These are phyloP conservation scores for Lepiota venenata DNA, from an alignment of 768 basidiomycete genomes.

Conservation along the genomic window DNA sequence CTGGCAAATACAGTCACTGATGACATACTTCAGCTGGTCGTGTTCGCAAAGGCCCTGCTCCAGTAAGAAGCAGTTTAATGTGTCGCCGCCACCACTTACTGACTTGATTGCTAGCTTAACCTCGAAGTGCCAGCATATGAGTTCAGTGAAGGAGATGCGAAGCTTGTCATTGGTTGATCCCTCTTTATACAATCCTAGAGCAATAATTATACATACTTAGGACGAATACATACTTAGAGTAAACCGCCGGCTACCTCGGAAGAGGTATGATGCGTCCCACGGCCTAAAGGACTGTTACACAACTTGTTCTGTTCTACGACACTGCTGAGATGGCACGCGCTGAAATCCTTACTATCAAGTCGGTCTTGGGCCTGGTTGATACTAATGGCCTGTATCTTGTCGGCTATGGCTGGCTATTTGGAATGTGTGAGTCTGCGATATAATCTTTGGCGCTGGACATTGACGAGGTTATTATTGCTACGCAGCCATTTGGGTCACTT, in stretches of 20 bases:
- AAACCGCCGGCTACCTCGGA: conserved; percentile 4
- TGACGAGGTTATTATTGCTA: neutral
- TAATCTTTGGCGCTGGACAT: neutral
- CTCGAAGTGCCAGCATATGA: conserved; percentile 89
- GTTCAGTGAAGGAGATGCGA: conserved; percentile 84
- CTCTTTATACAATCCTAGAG: conserved; percentile 12
- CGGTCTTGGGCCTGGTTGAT: conserved; percentile 30
- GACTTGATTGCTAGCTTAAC: conserved; percentile 60
- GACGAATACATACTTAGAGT: conserved; percentile 3
- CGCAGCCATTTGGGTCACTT: conserved; percentile 58
- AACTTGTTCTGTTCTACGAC: conserved; percentile 25
- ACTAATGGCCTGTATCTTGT: conserved; percentile 45
- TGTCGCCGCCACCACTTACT: conserved; percentile 8
- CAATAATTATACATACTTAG: conserved; percentile 11
- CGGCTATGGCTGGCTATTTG: conserved; percentile 62
- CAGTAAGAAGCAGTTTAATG: conserved; percentile 50
- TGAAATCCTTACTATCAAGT: conserved; percentile 32
- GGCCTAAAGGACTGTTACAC: conserved; percentile 12
- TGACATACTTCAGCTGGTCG: conserved; percentile 68
- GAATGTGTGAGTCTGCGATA: conserved; percentile 54
- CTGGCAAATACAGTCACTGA: conserved; percentile 12
- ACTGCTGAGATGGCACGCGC: neutral
- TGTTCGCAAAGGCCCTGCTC: conserved; percentile 94
- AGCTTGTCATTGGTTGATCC: conserved; percentile 80
- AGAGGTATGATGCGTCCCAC: conserved; percentile 4